Base-by-base conservation (phyloP, 306 rosid genomes). In the Vigna mungo region DNA sequence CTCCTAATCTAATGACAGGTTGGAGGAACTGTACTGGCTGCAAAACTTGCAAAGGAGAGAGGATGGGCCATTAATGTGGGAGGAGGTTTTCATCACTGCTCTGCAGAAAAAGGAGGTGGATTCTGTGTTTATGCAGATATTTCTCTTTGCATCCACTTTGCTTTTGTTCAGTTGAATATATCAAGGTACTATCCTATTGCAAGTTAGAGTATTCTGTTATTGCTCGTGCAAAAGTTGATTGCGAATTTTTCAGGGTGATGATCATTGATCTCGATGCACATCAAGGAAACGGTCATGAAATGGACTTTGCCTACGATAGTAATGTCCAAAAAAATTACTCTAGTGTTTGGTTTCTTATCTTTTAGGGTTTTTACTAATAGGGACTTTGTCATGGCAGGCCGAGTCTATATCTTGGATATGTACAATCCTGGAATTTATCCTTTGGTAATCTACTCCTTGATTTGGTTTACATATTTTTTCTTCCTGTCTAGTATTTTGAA, bases 21-120 rank as follows among this genome's bases (percentile, higher is more conserved):
- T 68, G 98, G 98, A 80, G 97, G 98, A 69, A 92, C 96, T 64
- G 82, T 94, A 69, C 83, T 92, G 85, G 96, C 97, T 58, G 92
- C 89, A 56, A 94, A 94, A 86, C 92, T 94, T 60, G 98, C 97
- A 66, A 92, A 76, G 74, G 97, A 92, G 83, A 88, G 92, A 72
- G 98, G 98, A 64, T 94, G 96, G 98, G 95, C 98, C 74, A 90
- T 94, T 80, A 94, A 94, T 76, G 89, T 94, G 8, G 98, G 98
- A 66, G 98, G 98, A 68, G 97, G 98, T 16, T 94, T 94, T 85
- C 98, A 94, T 88, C 98, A 94, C 70, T 92, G 98, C 69, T 94
- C 90, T 66, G 91, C 89, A 67, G 89, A 66, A 51, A 86, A 49
- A 23, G 97, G 98, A 71, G 98, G 98, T 39, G 98, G 98, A 81